Evolutionary conservation across 306 rosid genomes (phyloP), one percentile per base, ranked within the genome.

Genomic region (Oxytropis ochrocephala): DNA sequence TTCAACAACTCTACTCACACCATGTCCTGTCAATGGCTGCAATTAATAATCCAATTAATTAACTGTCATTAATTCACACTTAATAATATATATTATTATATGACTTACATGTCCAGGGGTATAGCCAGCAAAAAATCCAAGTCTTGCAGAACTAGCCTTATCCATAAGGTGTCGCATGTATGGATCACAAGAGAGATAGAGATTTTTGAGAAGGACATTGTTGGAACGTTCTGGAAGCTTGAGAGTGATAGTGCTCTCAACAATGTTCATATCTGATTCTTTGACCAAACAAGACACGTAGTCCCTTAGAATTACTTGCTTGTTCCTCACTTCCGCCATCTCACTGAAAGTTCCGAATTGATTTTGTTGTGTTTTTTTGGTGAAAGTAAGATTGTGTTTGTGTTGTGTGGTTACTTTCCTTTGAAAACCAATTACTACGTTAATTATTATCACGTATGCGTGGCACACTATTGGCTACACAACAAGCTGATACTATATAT

Each of bases 1-100:
- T 46, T 84, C 88, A 7, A 84, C 11, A 4, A 84, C 83, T 67
- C 71, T 43, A 14, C 77, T 24, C 42, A 84, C 85, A 19, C 83
- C 85, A 65, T 4, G 6, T 14, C 83, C 83, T 46, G 8, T 5
- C 2, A 79, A 8, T 12, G 85, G 83, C 88, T 83, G 80, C 12
- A 67, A 55, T n/a, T n/a, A n/a, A n/a, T n/a, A n/a, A n/a, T n/a
- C n/a, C n/a, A n/a, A n/a, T n/a, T n/a, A n/a, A n/a, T n/a, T n/a
- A n/a, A n/a, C n/a, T n/a, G n/a, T n/a, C n/a, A n/a, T n/a, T n/a
- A n/a, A n/a, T n/a, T n/a, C n/a, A n/a, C n/a, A n/a, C n/a, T n/a
- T n/a, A n/a, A n/a, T n/a, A n/a, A n/a, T n/a, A n/a, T n/a, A n/a
- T 24, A 24, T 24, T 2, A 21, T 21, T 24, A 24, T 24, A 24